These are phyloP conservation scores for Cladosporium sp. DNA, from an alignment of 2,329 filamentous ascomycete species.

Conservation along the genomic window DNA sequence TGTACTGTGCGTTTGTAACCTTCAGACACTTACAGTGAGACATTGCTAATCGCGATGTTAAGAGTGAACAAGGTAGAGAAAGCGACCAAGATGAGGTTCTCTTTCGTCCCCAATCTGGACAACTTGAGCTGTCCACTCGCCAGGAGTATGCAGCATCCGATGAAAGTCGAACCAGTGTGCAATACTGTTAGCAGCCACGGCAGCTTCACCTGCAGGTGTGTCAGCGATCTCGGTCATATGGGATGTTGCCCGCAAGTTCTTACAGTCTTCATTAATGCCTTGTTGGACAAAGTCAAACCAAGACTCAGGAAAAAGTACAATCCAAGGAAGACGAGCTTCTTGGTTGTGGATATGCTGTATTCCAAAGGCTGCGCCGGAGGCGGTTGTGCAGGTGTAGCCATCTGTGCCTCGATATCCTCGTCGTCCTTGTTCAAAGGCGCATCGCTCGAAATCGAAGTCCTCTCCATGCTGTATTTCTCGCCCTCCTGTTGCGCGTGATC, in stretches of 20 bases:
- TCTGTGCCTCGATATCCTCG: slow-evolving; percentile 15
- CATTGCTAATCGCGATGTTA: slow-evolving; percentile 63
- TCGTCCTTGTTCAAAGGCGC: slow-evolving; percentile 15
- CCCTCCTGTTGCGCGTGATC: slow-evolving; percentile 9
- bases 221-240: background rate
- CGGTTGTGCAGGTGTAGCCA: slow-evolving; percentile 7
- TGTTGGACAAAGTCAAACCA: slow-evolving; percentile 60
- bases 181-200: slow-evolving; percentile 62
- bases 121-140: slow-evolving; percentile 55
- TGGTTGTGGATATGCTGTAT: slow-evolving; percentile 28
- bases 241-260: slow-evolving; percentile 40
- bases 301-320: slow-evolving; percentile 53
- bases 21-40: slow-evolving; percentile 47
- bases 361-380: slow-evolving; percentile 23
- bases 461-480: slow-evolving; percentile 15
- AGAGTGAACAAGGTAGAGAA: slow-evolving; percentile 63
- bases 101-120: slow-evolving; percentile 52
- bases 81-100: slow-evolving; percentile 56
- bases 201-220: slow-evolving; percentile 53
- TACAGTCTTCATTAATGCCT: slow-evolving; percentile 52
- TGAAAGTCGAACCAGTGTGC: slow-evolving; percentile 57
- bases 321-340: slow-evolving; percentile 29
- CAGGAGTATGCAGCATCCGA: slow-evolving; percentile 56
- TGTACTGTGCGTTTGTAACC: background rate
- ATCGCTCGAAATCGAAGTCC: slow-evolving; percentile 17